A percentile compares a stretch with the other conserved stretches of the same genome.
These are phyloP conservation scores for Penicillium tannophilum DNA, from an alignment of 495 filamentous ascomycete species.

Conservation along the genomic window DNA sequence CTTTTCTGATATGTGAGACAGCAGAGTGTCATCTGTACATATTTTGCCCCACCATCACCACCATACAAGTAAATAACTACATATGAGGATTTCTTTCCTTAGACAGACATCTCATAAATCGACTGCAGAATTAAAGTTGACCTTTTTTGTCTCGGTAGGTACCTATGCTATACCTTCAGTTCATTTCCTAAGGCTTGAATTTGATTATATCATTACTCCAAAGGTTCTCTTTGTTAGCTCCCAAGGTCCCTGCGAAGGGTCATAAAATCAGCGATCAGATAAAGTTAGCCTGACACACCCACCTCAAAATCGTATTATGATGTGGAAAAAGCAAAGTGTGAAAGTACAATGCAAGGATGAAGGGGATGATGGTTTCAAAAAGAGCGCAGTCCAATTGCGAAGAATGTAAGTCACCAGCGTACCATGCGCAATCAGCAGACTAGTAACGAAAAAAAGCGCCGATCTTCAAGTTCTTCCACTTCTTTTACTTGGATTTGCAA, in stretches of 20 bases:
- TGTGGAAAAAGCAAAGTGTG: neutral
- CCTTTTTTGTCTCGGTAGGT: no score
- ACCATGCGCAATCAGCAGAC: neutral
- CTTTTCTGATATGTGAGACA: no score
- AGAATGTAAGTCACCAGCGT: neutral
- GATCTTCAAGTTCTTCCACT: slow-evolving; percentile 50
- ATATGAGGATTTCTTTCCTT: no score
- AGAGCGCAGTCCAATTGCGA: slow-evolving; percentile 1
- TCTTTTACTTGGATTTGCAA: slow-evolving; percentile 51
- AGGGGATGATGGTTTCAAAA: neutral
- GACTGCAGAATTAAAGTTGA: no score
- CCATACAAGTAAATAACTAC: no score
- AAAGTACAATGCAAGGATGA: neutral
- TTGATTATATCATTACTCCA: neutral
- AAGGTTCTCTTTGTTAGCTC: slow-evolving; percentile 3
- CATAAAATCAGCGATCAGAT: slow-evolving; percentile 1
- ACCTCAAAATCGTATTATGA: neutral
- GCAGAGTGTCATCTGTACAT: no score
- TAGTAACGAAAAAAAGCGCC: slow-evolving; percentile 33
- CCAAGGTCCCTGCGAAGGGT: neutral
- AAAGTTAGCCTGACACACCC: neutral
- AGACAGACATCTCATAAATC: no score
- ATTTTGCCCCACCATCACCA: no score
- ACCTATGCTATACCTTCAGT: no score
- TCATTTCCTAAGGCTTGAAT: no score